phyloP scores from a whole-genome alignment of 257 asterid genomes.

The Solanum sejunctum region DNA sequence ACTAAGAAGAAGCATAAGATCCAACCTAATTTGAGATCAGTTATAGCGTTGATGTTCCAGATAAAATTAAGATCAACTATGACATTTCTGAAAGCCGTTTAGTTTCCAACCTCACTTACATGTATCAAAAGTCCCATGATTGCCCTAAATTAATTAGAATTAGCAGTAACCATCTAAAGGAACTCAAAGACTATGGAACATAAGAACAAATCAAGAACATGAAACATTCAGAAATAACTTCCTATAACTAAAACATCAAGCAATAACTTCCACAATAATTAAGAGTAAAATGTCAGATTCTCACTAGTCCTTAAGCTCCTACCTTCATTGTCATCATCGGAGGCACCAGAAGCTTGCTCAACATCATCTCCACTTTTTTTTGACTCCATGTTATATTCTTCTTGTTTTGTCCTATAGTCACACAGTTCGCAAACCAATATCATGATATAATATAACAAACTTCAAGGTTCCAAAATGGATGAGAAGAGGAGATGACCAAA shows the following conservation, averaged over 20 bases:
- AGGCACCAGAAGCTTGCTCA: slow-evolving; percentile 19
- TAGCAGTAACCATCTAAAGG: no score
- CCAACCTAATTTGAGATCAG: background rate
- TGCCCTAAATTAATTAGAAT: background rate
- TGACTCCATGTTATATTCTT: slow-evolving; percentile 47
- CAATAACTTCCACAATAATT: background rate
- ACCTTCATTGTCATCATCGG: slow-evolving; percentile 26
- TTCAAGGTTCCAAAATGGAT: background rate
- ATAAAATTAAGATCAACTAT: background rate
- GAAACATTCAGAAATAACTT: background rate
- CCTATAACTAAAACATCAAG: background rate
- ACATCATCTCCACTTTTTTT: slow-evolving; percentile 37
- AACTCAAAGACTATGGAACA: background rate
- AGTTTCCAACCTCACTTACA: background rate
- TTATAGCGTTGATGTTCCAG: background rate
- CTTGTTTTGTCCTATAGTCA: slow-evolving; percentile 49
- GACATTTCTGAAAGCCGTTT: background rate
- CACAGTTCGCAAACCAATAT: background rate
- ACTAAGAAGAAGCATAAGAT: background rate
- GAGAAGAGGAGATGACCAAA: background rate
- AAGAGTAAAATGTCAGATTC: background rate
- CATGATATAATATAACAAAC: background rate
- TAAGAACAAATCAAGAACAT: background rate
- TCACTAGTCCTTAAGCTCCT: background rate
- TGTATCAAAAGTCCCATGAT: background rate